A percentile compares a stretch with the other conserved stretches of the same genome.
Evolutionary conservation across 345 rosid genomes (phyloP).

Genomic region (Adansonia digitata): DNA sequence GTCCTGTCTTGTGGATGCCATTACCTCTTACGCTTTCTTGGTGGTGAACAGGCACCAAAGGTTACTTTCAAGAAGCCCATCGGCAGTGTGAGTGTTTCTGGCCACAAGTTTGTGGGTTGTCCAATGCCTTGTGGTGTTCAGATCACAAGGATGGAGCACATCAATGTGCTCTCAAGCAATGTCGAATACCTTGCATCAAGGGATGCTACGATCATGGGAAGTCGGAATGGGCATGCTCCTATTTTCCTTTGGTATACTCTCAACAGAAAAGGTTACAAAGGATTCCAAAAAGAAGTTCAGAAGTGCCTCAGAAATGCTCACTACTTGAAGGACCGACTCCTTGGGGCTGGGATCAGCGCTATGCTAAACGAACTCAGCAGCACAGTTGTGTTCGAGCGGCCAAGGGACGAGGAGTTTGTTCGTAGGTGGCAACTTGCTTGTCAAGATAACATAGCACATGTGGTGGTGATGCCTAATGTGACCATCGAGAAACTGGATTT

Average conservation of each 20-base stretch:
- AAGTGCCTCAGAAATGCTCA: constrained; percentile 85
- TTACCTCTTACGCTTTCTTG: constrained; percentile 1
- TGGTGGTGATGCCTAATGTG: too few relatives aligned
- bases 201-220: constrained; percentile 89
- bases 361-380: constrained; percentile 95
- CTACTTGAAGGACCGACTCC: constrained; percentile 58
- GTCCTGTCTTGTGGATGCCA: too few relatives aligned
- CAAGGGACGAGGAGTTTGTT: too few relatives aligned
- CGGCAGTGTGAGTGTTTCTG: constrained; percentile 91
- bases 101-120: too few relatives aligned
- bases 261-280: constrained; percentile 80
- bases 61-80: constrained; percentile 85
- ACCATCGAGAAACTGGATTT: constrained; percentile 67
- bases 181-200: constrained; percentile 93
- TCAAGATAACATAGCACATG: constrained; percentile 73
- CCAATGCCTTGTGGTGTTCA: constrained; percentile 99
- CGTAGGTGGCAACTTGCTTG: constrained; percentile 96
- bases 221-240: too few relatives aligned
- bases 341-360: constrained; percentile 71
- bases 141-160: constrained; percentile 75
- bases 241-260: constrained; percentile 92
- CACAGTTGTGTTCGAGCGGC: constrained; percentile 90
- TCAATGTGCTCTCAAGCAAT: too few relatives aligned
- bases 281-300: constrained; percentile 92
- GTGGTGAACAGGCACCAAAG: constrained; percentile 67